These are phyloP conservation scores for Wallemia hederae DNA, from an alignment of 1,284 basidiomycete genomes.

Conservation along the genomic window DNA sequence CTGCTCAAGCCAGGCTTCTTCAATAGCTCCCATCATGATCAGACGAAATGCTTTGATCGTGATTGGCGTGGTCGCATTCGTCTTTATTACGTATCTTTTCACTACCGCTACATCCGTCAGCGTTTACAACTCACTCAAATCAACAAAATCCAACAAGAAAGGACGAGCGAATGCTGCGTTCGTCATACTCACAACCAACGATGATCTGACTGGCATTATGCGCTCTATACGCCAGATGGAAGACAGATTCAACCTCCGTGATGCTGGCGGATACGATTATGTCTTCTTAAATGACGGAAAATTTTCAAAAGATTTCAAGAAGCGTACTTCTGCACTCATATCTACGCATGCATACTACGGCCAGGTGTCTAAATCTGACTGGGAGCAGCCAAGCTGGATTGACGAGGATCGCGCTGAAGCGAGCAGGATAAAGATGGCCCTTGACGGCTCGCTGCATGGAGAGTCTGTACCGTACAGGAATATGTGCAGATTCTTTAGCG, in stretches of 20 bases:
- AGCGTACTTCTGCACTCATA: slow-evolving; percentile 32
- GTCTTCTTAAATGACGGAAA: not conserved
- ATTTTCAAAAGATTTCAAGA: not conserved
- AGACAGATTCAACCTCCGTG: not conserved
- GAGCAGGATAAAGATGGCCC: slow-evolving; percentile 19
- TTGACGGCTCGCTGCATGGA: slow-evolving; percentile 30
- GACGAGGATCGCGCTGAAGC: slow-evolving; percentile 36
- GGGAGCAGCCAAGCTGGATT: slow-evolving; percentile 48
- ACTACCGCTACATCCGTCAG: not conserved
- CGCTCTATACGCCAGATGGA: not conserved
- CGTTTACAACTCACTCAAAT: too few species aligned
- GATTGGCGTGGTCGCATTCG: too few species aligned
- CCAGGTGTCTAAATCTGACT: slow-evolving; percentile 45
- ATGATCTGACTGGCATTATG: not conserved
- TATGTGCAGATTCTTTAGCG: slow-evolving; percentile 22
- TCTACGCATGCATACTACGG: slow-evolving; percentile 44
- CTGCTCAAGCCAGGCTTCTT: too few species aligned
- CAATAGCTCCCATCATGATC: too few species aligned
- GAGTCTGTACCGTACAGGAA: slow-evolving; percentile 28
- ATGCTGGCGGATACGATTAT: not conserved
- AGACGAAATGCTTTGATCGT: too few species aligned
- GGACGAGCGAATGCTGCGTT: not conserved
- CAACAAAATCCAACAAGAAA: not conserved
- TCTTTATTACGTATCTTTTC: not conserved
- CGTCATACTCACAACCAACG: not conserved